Conservation (phyloP, 768 basidiomycete genomes). For the Boletus pseudo-olivaceus region DNA sequence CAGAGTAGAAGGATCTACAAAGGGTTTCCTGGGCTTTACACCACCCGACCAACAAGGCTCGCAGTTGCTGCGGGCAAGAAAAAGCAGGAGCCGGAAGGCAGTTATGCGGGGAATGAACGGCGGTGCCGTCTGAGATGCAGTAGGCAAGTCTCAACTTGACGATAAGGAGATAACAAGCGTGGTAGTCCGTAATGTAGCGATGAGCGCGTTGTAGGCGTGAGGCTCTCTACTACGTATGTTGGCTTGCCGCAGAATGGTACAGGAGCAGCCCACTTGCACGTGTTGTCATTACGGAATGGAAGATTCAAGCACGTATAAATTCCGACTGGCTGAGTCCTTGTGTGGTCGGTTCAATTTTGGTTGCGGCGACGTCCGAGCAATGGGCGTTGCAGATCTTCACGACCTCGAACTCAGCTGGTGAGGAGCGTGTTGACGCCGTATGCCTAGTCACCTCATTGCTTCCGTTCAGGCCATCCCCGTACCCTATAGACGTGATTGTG, state of each 20-base stretch:
- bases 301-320: conserved; percentile 21
- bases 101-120: conserved; percentile 25
- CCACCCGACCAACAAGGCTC: conserved; percentile 21
- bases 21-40: conserved; percentile 28
- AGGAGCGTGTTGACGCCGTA: conserved; percentile 20
- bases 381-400: conserved; percentile 41
- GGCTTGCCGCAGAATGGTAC: neutral
- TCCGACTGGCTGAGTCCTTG: neutral
- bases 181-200: neutral
- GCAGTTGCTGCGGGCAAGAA: conserved; percentile 25
- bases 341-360: conserved; percentile 14
- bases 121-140: conserved; percentile 12
- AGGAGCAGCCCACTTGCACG: conserved; percentile 7
- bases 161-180: neutral
- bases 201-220: conserved; percentile 16
- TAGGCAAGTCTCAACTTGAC: conserved; percentile 3
- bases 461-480: conserved; percentile 52
- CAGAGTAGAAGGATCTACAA: conserved; percentile 10
- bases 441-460: conserved; percentile 1
- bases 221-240: neutral
- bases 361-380: conserved; percentile 23
- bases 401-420: conserved; percentile 55
- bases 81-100: conserved; percentile 35
- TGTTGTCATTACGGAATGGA: conserved; percentile 24
- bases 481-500: conserved; percentile 57